Evolutionary conservation across 1,284 basidiomycete genomes (phyloP).

Genomic region (Boletus sp.): DNA sequence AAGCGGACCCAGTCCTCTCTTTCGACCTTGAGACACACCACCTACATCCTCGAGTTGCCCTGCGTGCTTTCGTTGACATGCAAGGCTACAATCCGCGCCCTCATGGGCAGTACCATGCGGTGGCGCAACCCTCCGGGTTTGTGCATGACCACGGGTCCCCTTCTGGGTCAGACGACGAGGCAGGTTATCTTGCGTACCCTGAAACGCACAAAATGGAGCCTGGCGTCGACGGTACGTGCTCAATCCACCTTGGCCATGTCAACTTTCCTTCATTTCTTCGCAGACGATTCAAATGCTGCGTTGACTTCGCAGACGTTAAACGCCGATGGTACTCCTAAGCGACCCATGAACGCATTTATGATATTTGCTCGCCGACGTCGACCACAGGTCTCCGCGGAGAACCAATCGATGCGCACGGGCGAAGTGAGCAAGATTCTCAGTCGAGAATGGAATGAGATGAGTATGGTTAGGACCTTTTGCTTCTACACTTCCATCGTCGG

Average conservation of each 20-base stretch:
- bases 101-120: conserved; percentile 17
- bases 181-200: conserved; percentile 29
- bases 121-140: conserved; percentile 28
- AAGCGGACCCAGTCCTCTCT: conserved; percentile 8
- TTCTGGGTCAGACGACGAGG: conserved; percentile 49
- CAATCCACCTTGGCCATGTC: conserved; percentile 10
- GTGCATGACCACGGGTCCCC: conserved; percentile 41
- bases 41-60: conserved; percentile 1
- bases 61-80: conserved; percentile 22
- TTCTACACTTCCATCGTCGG: conserved; percentile 6
- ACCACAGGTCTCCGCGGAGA: conserved; percentile 75
- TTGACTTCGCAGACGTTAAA: conserved; percentile 75
- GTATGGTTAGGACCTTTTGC: conserved; percentile 31
- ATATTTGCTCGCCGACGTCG: conserved; percentile 78
- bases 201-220: conserved; percentile 38
- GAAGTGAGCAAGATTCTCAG: conserved; percentile 81
- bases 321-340: conserved; percentile 77
- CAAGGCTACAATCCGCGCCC: conserved; percentile 24
- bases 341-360: conserved; percentile 89
- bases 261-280: conserved; percentile 14
- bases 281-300: conserved; percentile 49
- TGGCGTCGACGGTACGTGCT: conserved; percentile 41
- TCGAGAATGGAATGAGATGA: conserved; percentile 77
- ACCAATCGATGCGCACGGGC: conserved; percentile 80
- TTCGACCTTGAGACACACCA: conserved; percentile 9